Evolutionary conservation across 2,329 filamentous ascomycete genomes (phyloP), one percentile per base, ranked within the genome.

Genomic region (Sporothrix luriei): DNA sequence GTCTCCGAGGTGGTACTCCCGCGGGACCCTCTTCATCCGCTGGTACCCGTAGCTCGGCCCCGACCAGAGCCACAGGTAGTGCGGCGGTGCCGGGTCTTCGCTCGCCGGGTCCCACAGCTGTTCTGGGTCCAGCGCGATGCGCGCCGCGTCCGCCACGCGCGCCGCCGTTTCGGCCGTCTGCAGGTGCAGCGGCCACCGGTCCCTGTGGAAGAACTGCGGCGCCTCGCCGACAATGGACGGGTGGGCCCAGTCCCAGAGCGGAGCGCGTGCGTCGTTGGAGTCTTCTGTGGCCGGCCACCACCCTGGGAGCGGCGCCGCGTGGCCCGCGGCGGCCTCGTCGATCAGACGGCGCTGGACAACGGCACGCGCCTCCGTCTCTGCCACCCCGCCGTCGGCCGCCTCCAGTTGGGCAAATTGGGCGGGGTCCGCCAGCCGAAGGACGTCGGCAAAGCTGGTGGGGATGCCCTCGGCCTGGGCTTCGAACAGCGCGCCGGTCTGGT

Each of bases 121-220:
- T 19, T 72, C 70, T 13, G 68, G 72, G 52, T 77, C 73, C 61
- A 69, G 40, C 19, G 68, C 59, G 24, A 26, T 29, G 29, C 52
- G 26, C 14, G 46, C 43, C 26, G 19, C 26, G 38, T 46, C n/a
- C 0, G 7, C 19, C 1, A 55, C 26, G 21, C 43, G 66, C 14
- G 74, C 69, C 66, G 77, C 76, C n/a, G 72, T 75, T 26, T 74
- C 73, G 29, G 75, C 66, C 7, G 71, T 75, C 72, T 84, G 81
- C 67, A 81, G 74, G 33, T 80, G 73, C 24, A 81, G 55, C 48
- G 84, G 84, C 84, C 84, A 87, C 51, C 83, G 79, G 73, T 82
- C 78, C 57, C 86, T 75, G 72, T 77, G 75, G 76, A 84, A 86
- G 74, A 79, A 85, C 6, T 74, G 72, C 59, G 73, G 74, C 66